Evolutionary conservation across 352 stramenopile genomes (phyloP).

Genomic region (Thraustotheca clavata): DNA sequence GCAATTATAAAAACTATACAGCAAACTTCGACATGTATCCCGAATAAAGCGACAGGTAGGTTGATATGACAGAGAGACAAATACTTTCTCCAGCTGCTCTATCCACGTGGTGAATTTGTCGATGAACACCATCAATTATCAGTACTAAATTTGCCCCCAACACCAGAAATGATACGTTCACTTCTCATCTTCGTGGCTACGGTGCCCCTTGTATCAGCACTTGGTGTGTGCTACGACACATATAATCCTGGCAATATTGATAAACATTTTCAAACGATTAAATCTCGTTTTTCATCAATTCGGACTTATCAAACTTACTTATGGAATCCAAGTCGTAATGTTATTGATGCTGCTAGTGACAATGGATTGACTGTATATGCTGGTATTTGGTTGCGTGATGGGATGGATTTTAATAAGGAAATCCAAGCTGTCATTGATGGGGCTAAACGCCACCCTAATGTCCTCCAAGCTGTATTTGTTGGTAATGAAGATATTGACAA

Average conservation of each 20-base stretch:
- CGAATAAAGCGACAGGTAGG: too few species aligned
- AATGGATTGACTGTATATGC: constrained; percentile 41
- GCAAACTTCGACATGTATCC: too few species aligned
- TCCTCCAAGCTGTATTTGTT: constrained; percentile 45
- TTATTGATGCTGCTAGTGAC: constrained; percentile 36
- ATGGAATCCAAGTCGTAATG: constrained; percentile 26
- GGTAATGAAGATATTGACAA: constrained; percentile 49
- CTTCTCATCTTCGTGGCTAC: too few species aligned
- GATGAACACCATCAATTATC: too few species aligned
- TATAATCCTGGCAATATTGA: constrained; percentile 34
- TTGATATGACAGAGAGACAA: too few species aligned
- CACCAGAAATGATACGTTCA: too few species aligned
- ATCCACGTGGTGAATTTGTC: too few species aligned
- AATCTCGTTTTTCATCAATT: constrained; percentile 34
- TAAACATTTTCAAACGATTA: constrained; percentile 38
- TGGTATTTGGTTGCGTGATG: constrained; percentile 33
- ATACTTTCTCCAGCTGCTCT: too few species aligned
- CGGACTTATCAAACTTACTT: constrained; percentile 40
- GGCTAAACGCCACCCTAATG: constrained; percentile 19
- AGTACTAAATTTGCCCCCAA: too few species aligned
- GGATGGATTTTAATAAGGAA: constrained; percentile 22
- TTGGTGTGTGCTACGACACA: constrained; percentile 46
- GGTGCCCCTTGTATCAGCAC: too few species aligned
- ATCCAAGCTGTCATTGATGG: constrained; percentile 15
- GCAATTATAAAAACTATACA: too few species aligned